Evolutionary conservation across 257 asterid genomes (phyloP), one percentile per base, ranked within the genome.

Genomic region (Petrea volubilis): DNA sequence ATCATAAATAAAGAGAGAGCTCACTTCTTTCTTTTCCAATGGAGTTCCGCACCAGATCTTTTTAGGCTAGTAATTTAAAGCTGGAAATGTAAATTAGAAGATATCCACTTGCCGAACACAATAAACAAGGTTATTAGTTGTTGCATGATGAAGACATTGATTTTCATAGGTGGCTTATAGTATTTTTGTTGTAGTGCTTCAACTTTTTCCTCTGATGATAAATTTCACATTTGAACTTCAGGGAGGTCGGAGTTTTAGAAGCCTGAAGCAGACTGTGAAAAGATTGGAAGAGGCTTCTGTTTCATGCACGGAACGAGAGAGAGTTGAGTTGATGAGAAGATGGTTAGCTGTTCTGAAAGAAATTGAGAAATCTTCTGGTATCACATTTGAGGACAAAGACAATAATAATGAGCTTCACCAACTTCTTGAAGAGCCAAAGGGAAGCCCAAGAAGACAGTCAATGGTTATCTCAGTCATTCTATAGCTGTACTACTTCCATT

Each of bases 281-380:
- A 86, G 96, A 81, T 80, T 95, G 81, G 99, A 95, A 76, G 98
- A 95, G 80, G 96, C 96, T 71, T 92, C 98, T 74, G 84, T 95
- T 77, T 87, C 96, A 52, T 91, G 99, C 82, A 86, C 92, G 80
- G 99, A 96, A 68, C 80, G 87, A 70, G 98, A 88, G 81, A 82
- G 97, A 82, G 85, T 70, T 58, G 90, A 85, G 78, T 75, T 92
- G 90, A 84, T 95, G 92, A 83, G 84, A 74, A 79, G 93, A 84
- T 95, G 99, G 99, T 78, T 94, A 66, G 85, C 89, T 71, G 89
- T 79, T 77, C 83, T 94, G 23, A 85, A 77, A 80, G 95, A 83
- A 76, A 68, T 81, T 68, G 96, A 85, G 68, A 85, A 76, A 20
- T 74, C 77, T 51, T 71, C 83, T 40, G 81, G 77, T 38, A 67